Conservation (phyloP, 805 yeast species). For the Cyberlindnera samutprakarnensis region DNA sequence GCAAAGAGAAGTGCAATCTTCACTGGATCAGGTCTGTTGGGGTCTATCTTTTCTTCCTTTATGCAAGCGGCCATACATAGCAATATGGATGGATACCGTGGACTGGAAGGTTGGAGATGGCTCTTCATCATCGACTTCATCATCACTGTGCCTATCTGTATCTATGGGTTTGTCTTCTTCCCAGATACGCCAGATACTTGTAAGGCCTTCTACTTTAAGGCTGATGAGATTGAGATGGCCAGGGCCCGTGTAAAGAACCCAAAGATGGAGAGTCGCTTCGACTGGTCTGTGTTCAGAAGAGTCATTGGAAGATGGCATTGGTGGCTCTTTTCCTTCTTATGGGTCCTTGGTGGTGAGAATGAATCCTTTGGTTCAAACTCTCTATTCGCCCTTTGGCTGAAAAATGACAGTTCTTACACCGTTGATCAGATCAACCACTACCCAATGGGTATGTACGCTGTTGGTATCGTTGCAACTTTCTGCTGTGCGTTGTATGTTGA, state of each 20-base stretch:
- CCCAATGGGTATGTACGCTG: constrained; percentile 49
- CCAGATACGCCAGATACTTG: constrained; percentile 54
- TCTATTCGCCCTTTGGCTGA: constrained; percentile 41
- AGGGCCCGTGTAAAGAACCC: constrained; percentile 33
- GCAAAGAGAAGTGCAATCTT: constrained; percentile 47
- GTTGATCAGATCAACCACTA: constrained; percentile 39
- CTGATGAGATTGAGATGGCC: constrained; percentile 35
- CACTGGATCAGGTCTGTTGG: constrained; percentile 46
- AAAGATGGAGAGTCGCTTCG: constrained; percentile 29
- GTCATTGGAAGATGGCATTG: constrained; percentile 49
- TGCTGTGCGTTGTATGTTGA: constrained; percentile 37
- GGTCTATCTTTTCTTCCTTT: constrained; percentile 48
- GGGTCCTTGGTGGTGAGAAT: constrained; percentile 45
- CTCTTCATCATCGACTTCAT: constrained; percentile 56
- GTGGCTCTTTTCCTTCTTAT: constrained; percentile 45
- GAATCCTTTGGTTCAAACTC: constrained; percentile 39
- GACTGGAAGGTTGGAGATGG: constrained; percentile 59
- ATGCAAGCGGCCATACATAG: constrained; percentile 48
- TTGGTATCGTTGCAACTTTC: constrained; percentile 41
- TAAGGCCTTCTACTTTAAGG: constrained; percentile 30
- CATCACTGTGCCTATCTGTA: constrained; percentile 48
- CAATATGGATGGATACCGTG: constrained; percentile 33
- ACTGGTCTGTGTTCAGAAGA: constrained; percentile 30
- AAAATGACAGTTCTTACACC: constrained; percentile 30
- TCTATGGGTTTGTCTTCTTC: constrained; percentile 49